Conservation (phyloP, 208 protist species). For the Trypanosoma congolense region DNA sequence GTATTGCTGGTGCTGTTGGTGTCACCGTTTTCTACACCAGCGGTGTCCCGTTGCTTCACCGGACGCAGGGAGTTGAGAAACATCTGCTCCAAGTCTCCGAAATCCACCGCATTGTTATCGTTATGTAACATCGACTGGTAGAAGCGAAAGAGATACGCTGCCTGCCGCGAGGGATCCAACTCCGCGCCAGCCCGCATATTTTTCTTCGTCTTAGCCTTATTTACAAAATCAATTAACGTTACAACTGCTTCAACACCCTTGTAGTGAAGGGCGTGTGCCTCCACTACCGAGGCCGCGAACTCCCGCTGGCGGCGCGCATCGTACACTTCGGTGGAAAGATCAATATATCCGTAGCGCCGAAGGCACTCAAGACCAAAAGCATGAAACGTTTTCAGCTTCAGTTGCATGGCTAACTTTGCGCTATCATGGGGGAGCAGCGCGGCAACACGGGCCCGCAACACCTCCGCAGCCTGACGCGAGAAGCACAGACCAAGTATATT, state of each 20-base stretch:
- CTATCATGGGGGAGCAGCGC: conserved; percentile 30
- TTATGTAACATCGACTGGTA: conserved; percentile 73
- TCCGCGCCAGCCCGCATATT: conserved; percentile 27
- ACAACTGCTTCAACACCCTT: conserved; percentile 56
- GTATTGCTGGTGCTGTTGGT: conserved; percentile 6
- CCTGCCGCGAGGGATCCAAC: conserved; percentile 49
- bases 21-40: conserved; percentile 4
- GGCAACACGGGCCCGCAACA: conserved; percentile 60
- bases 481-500: conserved; percentile 81
- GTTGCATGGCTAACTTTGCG: neutral
- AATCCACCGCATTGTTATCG: conserved; percentile 68
- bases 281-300: conserved; percentile 51
- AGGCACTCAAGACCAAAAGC: conserved; percentile 80
- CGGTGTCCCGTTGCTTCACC: conserved; percentile 1
- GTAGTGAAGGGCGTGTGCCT: conserved; percentile 35
- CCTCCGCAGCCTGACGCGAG: conserved; percentile 75
- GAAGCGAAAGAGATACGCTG: conserved; percentile 58
- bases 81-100: conserved; percentile 78
- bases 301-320: conserved; percentile 52
- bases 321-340: conserved; percentile 43
- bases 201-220: conserved; percentile 63
- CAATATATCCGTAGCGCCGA: conserved; percentile 53
- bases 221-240: conserved; percentile 58
- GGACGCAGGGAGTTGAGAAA: conserved; percentile 60
- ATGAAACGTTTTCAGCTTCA: conserved; percentile 86